phyloP scores from a whole-genome alignment of 176 grass and related monocot species.

The Luzula sylvatica region DNA sequence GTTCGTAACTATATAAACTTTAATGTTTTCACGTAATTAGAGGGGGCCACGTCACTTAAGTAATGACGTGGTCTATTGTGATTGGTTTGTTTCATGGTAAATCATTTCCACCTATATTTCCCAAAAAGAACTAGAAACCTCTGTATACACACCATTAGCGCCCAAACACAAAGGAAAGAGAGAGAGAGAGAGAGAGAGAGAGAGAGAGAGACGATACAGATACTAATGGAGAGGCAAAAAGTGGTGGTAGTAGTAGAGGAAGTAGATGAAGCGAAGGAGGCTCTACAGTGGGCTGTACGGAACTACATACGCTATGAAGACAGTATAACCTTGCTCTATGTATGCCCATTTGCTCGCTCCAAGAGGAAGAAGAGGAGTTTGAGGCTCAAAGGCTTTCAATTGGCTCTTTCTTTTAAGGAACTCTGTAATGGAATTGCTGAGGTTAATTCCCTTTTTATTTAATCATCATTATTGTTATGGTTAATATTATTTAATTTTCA shows the following conservation, averaged over 20 bases:
- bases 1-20: too few relatives aligned
- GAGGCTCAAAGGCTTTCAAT: conserved; percentile 63
- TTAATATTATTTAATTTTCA: too few relatives aligned
- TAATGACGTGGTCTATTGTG: too few relatives aligned
- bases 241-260: conserved; percentile 94
- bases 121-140: not conserved
- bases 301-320: conserved; percentile 83
- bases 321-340: conserved; percentile 80
- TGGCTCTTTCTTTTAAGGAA: conserved; percentile 89
- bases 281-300: conserved; percentile 72
- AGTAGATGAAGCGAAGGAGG: conserved; percentile 36
- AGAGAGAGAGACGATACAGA: not conserved
- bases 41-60: too few relatives aligned
- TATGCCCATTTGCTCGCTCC: conserved; percentile 54
- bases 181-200: conserved; percentile 1
- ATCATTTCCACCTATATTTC: not conserved
- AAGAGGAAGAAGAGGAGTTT: conserved; percentile 34
- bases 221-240: conserved; percentile 57
- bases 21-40: too few relatives aligned
- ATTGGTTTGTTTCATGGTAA: not conserved
- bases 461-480: not conserved
- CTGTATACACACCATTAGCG: not conserved
- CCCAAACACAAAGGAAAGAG: not conserved
- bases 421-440: conserved; percentile 93
- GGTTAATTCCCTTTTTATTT: conserved; percentile 23